Conservation (phyloP, 1,284 basidiomycete genomes). For the Schizophyllum commune region DNA sequence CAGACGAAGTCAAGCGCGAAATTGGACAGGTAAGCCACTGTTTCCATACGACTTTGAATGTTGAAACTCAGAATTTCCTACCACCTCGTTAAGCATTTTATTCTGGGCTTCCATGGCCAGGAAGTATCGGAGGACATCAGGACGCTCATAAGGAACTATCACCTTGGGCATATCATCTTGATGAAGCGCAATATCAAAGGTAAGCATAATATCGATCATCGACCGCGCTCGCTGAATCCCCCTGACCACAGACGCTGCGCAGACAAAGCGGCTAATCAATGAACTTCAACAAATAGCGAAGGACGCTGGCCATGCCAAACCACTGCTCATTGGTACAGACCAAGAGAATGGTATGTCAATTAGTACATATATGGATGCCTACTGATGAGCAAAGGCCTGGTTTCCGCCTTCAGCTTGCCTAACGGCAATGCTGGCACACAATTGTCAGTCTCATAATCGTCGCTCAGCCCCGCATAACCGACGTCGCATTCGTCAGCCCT, state of each 20-base stretch:
- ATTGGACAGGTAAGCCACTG: neutral
- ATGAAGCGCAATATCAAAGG: slow-evolving; percentile 61
- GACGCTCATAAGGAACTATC: slow-evolving; percentile 51
- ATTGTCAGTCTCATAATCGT: slow-evolving; percentile 37
- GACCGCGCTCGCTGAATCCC: neutral
- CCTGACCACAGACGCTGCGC: slow-evolving; percentile 34
- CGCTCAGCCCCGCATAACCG: neutral
- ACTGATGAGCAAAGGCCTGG: slow-evolving; percentile 37
- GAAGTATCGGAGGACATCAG: slow-evolving; percentile 44
- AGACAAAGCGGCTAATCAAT: slow-evolving; percentile 38
- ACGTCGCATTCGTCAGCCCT: slow-evolving; percentile 33
- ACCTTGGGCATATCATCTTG: slow-evolving; percentile 58
- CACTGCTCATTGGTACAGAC: slow-evolving; percentile 61
- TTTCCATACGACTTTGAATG: neutral
- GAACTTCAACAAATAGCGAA: slow-evolving; percentile 48
- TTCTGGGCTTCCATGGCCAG: slow-evolving; percentile 59
- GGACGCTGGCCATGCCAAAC: slow-evolving; percentile 43
- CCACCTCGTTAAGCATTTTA: slow-evolving; percentile 44
- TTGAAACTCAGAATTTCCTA: neutral
- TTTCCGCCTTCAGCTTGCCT: slow-evolving; percentile 53
- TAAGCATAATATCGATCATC: slow-evolving; percentile 16
- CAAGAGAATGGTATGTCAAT: slow-evolving; percentile 56
- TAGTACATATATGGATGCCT: neutral
- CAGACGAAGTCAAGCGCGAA: neutral
- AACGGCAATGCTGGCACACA: slow-evolving; percentile 44